phyloP scores from a whole-genome alignment of 176 grass and related monocot species.

The Eleusine indica region DNA sequence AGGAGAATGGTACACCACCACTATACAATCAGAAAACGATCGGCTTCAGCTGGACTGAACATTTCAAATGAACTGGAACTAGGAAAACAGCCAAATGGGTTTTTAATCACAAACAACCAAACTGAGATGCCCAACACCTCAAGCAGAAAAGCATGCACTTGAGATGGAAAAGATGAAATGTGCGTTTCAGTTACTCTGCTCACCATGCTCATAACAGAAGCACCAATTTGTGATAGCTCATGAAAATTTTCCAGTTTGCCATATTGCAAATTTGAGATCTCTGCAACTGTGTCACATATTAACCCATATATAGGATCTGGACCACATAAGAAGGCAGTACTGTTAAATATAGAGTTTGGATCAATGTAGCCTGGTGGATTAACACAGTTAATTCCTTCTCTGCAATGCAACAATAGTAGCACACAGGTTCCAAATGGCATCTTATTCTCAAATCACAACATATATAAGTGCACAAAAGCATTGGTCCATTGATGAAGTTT shows the following conservation, averaged over 20 bases:
- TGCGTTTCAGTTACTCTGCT: constrained; percentile 7
- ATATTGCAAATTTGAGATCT: neutral
- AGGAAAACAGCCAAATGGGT: no score
- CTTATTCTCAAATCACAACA: neutral
- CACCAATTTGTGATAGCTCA: neutral
- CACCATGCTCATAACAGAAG: constrained; percentile 6
- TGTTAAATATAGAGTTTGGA: neutral
- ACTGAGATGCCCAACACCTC: no score
- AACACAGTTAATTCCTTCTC: neutral
- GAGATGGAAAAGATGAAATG: neutral
- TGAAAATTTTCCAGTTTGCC: neutral
- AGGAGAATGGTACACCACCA: no score
- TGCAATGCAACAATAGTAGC: neutral
- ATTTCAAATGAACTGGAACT: no score
- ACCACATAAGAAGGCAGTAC: neutral
- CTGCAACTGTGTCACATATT: neutral
- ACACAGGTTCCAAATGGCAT: neutral
- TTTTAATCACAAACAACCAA: no score
- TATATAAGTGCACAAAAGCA: neutral
- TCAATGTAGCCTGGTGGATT: neutral
- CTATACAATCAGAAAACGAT: no score
- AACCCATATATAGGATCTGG: neutral
- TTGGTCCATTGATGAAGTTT: neutral
- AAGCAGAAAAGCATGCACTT: neutral
- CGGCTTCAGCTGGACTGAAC: no score